Percentiles rank a stretch among this genome's conserved stretches.
Conservation (phyloP, 2,329 filamentous ascomycete genomes). For the Dothidotthia symphoricarpi region DNA sequence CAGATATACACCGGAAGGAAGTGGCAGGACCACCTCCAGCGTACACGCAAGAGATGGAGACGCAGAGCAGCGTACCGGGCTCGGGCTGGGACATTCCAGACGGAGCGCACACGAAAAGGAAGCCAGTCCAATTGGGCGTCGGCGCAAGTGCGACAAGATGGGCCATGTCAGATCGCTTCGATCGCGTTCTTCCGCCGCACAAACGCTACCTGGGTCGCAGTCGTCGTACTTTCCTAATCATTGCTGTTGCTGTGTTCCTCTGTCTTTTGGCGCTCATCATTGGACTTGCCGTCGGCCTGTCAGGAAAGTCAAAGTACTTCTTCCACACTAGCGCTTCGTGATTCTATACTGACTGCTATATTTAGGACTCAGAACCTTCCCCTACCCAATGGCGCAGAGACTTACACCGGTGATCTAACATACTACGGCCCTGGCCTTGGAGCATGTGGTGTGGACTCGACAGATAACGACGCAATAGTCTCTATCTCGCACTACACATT, state of each 20-base stretch:
- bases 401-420: constrained; percentile 64
- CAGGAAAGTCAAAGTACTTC: constrained; percentile 20
- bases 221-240: constrained; percentile 41
- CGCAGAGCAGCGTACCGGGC: constrained; percentile 2
- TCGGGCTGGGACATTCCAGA: constrained; percentile 17
- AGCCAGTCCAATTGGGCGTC: constrained; percentile 8
- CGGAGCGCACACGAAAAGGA: constrained; percentile 9
- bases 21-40: constrained; percentile 20
- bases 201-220: constrained; percentile 42
- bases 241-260: constrained; percentile 31
- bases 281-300: constrained; percentile 44
- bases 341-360: constrained; percentile 7
- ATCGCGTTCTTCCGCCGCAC: constrained; percentile 40
- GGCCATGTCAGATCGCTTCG: constrained; percentile 33
- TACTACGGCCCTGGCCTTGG: constrained; percentile 68
- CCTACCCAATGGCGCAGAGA: constrained; percentile 52
- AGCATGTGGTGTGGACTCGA: constrained; percentile 63
- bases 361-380: constrained; percentile 47
- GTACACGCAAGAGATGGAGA: constrained; percentile 15
- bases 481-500: constrained; percentile 67
- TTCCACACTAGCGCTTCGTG: not conserved
- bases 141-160: constrained; percentile 19
- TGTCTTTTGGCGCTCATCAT: constrained; percentile 43
- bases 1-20: constrained; percentile 21
- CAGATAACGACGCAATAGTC: constrained; percentile 58